Base-by-base conservation (phyloP, 169 alveolate genomes). In the Theileria annulata region DNA sequence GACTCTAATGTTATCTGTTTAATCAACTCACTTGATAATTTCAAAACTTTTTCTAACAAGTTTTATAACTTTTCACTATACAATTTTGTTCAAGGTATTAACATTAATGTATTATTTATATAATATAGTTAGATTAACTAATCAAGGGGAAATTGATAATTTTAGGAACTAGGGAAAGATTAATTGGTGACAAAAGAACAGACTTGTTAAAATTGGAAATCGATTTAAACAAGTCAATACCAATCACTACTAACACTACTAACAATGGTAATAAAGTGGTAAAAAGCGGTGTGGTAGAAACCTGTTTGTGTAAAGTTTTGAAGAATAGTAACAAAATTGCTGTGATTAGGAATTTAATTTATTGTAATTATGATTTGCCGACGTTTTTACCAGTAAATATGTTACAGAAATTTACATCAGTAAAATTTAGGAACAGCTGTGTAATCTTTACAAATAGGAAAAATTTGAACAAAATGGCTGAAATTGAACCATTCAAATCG, bases 161-260 rank as follows among this genome's bases (percentile, higher is more conserved):
- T 33, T 8, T 64, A 80, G 88, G 88, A 10, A 82, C 89, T 0
- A 68, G 63, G 58, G 77, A 75, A 56, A 31, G 86, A 19, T n/a
- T 82, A 25, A 54, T 82, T 54, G 71, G 76, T 5, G 89, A 82
- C 31, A 77, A 79, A 9, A 67, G 62, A 28, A 76, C 80, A 31
- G 89, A 82, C 31, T 77, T 79, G n/a, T 76, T 82, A 30, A 78
- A 79, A 27, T 64, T 82, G 47, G 89, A 76, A n/a, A 72, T 74
- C 21, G 89, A 82, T 56, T 70, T 82, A 25, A 75, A 64, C 0
- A 19, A 21, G 19, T 13, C 69, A 6, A 35, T 30, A 0, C 23
- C 19, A 6, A 66, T 56, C 15, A 37, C 66, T 3, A 74, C 27
- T 28, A 79, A 70, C 27, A 62, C 27, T 17, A 60, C 17, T 23